A percentile compares a stretch with the other conserved stretches of the same genome.
phyloP scores from a whole-genome alignment of 257 asterid species.

The Penstemon davidsonii region DNA sequence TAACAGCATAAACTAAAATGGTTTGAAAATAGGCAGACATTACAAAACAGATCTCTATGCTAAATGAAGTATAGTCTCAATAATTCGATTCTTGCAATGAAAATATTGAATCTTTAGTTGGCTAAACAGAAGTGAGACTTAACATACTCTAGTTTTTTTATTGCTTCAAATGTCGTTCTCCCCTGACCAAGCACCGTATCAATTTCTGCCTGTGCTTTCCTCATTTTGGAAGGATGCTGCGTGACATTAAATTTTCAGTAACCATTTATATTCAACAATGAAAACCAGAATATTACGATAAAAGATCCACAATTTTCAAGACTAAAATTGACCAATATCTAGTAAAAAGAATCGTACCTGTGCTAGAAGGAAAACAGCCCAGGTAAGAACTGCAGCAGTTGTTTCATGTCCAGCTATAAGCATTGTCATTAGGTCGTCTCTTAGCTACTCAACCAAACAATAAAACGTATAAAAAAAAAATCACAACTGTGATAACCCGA shows the following conservation, averaged over 20 bases:
- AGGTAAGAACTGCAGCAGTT: conserved; percentile 95
- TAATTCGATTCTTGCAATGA: too few relatives aligned
- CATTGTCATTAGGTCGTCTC: conserved; percentile 99
- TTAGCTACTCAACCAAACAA: conserved; percentile 54
- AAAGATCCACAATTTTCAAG: not conserved
- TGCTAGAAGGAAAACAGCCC: conserved; percentile 92
- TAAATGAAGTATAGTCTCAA: too few relatives aligned
- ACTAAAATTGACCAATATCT: not conserved
- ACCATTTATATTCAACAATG: conserved; percentile 18
- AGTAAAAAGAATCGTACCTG: conserved; percentile 54
- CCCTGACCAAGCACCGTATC: conserved; percentile 75
- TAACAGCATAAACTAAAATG: too few relatives aligned
- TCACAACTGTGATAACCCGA: conserved; percentile 8
- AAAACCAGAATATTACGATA: not conserved
- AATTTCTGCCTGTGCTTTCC: conserved; percentile 88
- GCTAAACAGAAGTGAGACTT: not conserved
- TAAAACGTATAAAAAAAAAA: conserved; percentile 4
- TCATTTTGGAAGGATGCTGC: conserved; percentile 90
- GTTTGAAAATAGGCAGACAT: too few relatives aligned
- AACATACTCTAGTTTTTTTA: conserved; percentile 75
- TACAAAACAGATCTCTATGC: too few relatives aligned
- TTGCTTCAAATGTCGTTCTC: conserved; percentile 56
- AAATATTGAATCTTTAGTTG: too few relatives aligned
- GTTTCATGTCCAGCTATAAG: conserved; percentile 99
- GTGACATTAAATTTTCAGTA: conserved; percentile 23